These are phyloP conservation scores for Rhizopogon salebrosus DNA, from an alignment of 768 basidiomycete genomes.

Conservation along the genomic window DNA sequence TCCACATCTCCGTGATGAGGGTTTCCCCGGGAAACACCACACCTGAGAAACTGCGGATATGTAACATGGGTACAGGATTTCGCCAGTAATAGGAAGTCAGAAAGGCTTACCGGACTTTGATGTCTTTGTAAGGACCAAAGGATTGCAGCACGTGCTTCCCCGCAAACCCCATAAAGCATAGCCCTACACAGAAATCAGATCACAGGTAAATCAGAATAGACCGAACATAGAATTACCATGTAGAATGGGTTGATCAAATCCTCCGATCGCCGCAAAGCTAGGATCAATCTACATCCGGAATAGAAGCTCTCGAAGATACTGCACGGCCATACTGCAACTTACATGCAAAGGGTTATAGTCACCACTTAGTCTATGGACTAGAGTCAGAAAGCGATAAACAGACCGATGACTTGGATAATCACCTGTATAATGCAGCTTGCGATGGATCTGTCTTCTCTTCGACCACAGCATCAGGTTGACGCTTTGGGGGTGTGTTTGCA, in stretches of 20 bases:
- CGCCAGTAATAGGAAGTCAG: slow-evolving; percentile 2
- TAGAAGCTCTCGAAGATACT: not conserved
- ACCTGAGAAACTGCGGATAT: slow-evolving; percentile 66
- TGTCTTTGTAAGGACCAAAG: slow-evolving; percentile 83
- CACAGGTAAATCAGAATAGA: not conserved
- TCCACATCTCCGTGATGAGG: slow-evolving; percentile 97
- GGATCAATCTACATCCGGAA: slow-evolving; percentile 65
- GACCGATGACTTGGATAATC: slow-evolving; percentile 12
- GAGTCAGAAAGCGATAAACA: slow-evolving; percentile 2
- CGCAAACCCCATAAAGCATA: slow-evolving; percentile 90
- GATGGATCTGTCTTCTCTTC: slow-evolving; percentile 81
- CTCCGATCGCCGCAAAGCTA: slow-evolving; percentile 91
- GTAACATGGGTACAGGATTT: not conserved
- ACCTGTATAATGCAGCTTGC: slow-evolving; percentile 94
- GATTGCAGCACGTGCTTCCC: slow-evolving; percentile 88
- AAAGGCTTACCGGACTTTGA: slow-evolving; percentile 93
- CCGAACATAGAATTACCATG: slow-evolving; percentile 39
- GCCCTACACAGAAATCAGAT: slow-evolving; percentile 34
- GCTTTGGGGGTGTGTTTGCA: slow-evolving; percentile 71
- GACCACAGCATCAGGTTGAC: slow-evolving; percentile 76
- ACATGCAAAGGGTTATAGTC: slow-evolving; percentile 91
- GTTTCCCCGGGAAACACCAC: slow-evolving; percentile 96
- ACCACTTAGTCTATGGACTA: slow-evolving; percentile 64
- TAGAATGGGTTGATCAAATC: slow-evolving; percentile 86
- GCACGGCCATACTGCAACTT: slow-evolving; percentile 23